Percentiles rank a stretch among this genome's conserved stretches.
Evolutionary conservation across 75 land plant genomes (phyloP).

Genomic region (Pinus albicaulis): DNA sequence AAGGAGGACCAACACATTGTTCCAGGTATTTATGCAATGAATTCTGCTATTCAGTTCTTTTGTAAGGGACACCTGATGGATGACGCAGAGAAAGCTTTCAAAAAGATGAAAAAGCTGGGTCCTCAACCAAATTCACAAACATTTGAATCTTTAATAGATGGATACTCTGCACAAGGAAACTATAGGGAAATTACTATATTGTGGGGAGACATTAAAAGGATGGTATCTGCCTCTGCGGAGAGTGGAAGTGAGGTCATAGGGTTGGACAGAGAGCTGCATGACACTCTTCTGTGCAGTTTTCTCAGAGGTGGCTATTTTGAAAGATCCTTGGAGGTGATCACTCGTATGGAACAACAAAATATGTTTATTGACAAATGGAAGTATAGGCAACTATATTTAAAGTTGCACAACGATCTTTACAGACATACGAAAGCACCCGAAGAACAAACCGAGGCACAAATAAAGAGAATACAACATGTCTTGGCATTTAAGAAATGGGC

Average conservation of each 20-base stretch:
- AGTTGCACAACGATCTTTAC: conserved; percentile 49
- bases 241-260: not conserved
- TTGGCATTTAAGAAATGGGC: conserved; percentile 29
- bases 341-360: conserved; percentile 25
- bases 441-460: conserved; percentile 43
- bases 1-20: not conserved
- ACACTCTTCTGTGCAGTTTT: conserved; percentile 45
- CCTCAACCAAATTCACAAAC: conserved; percentile 41
- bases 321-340: conserved; percentile 57
- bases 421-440: conserved; percentile 25
- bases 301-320: conserved; percentile 65
- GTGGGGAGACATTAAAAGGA: conserved; percentile 68
- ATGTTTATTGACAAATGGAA: conserved; percentile 53
- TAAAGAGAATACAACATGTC: conserved; percentile 27
- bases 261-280: conserved; percentile 39
- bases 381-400: conserved; percentile 46
- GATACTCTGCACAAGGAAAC: conserved; percentile 51
- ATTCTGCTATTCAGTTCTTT: conserved; percentile 54
- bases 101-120: conserved; percentile 32
- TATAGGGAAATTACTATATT: conserved; percentile 50
- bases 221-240: conserved; percentile 16
- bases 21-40: conserved; percentile 25
- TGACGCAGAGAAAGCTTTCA: conserved; percentile 50
- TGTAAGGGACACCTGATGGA: conserved; percentile 58
- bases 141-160: conserved; percentile 34